Base-by-base conservation (phyloP, 1,139 yeast species). In the Candida mesenterica region DNA sequence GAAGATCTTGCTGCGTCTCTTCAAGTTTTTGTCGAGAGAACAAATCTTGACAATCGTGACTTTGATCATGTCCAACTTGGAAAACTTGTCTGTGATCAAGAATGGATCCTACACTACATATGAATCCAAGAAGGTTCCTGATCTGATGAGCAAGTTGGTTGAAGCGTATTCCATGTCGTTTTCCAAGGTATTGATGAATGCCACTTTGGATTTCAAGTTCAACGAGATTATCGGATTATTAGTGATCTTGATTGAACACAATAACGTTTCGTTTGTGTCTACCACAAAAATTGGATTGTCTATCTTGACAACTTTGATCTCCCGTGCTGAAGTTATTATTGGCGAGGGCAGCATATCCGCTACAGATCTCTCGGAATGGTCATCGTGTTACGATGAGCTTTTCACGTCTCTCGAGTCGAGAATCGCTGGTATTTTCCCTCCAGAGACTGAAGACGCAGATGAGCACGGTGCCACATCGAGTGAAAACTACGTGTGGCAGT, bases 311-410 rank as follows among this genome's bases (percentile, higher is more conserved):
- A 88, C 95, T 12, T 69, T 92, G 48, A 79, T 90, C 43, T 87
- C 97, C 4, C 80, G 97, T 52, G 95, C 96, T 15, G 97, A 92
- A 61, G 77, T 90, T 49, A 84, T 89, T 52, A 84, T 85, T 56
- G 97, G 95, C 55, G 96, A 89, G 53, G 79, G 79, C 13, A 60
- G 65, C 28, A 68, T 79, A 30, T 72, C 78, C 10, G 83, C 80
- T 42, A 74, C 79, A 8, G 80, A 75, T 38, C 64, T 75, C 43
- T 73, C 75, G 8, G 82, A 79, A 49, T 90, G 97, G 97, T 75
- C 85, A 28, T 71, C 77, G 35, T 79, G 90, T 42, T 92, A 90
- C 58, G 95, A 87, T 59, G 81, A 79, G 48, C 68, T 92, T 44
- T 92, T 92, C 64, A 78, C 84, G 18, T 70, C 83, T 4, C 68